Evolutionary conservation across 805 yeast genomes (phyloP).

Genomic region (Sporopachydermia quercuum): DNA sequence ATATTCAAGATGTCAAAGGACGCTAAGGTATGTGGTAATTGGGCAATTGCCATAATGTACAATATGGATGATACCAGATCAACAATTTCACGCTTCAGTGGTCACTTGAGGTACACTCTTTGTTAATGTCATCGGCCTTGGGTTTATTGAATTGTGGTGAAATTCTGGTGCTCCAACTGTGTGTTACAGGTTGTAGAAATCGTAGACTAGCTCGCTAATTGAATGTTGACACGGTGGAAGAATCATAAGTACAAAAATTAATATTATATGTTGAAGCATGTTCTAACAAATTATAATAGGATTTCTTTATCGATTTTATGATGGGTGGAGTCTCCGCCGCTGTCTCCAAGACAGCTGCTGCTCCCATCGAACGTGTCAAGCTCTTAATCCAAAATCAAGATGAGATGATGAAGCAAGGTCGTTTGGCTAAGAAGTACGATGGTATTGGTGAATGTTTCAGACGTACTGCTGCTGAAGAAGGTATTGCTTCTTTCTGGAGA

Average conservation of each 20-base stretch:
- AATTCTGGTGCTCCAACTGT: too few species aligned
- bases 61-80: conserved; percentile 3
- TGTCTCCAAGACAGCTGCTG: conserved; percentile 94
- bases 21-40: background rate
- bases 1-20: conserved; percentile 2
- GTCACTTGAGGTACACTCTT: too few species aligned
- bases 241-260: too few species aligned
- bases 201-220: too few species aligned
- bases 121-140: too few species aligned
- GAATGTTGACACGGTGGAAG: too few species aligned
- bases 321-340: conserved; percentile 99
- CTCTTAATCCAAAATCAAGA: conserved; percentile 94
- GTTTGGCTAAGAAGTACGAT: conserved; percentile 69
- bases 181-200: too few species aligned
- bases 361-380: conserved; percentile 96
- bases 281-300: conserved; percentile 4
- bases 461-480: conserved; percentile 90
- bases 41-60: too few species aligned
- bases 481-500: conserved; percentile 92
- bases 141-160: too few species aligned
- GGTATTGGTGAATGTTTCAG: conserved; percentile 92
- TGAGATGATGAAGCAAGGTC: conserved; percentile 96
- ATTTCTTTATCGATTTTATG: conserved; percentile 43
- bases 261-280: too few species aligned
- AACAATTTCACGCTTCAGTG: too few species aligned